Percentiles rank a stretch among this genome's conserved stretches.
These are phyloP conservation scores for Camellia lanceoleosa DNA, from an alignment of 148 eudicot species.

Conservation along the genomic window DNA sequence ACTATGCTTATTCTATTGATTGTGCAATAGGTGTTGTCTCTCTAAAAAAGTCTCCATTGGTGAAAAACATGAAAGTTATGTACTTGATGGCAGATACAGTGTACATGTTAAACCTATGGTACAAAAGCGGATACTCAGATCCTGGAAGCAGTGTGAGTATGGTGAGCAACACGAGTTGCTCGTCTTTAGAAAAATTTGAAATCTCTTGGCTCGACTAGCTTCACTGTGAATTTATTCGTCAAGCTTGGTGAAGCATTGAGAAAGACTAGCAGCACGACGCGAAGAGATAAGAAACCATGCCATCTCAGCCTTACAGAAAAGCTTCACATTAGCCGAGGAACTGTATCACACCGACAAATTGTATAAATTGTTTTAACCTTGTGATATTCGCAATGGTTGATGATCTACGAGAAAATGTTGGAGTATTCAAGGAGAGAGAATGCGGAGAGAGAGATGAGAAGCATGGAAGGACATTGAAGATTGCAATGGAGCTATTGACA, in stretches of 20 bases:
- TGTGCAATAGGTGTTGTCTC: constrained; percentile 83
- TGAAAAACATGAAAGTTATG: constrained; percentile 64
- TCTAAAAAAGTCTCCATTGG: constrained; percentile 63
- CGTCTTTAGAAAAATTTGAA: constrained; percentile 35
- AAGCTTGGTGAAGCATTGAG: constrained; percentile 72
- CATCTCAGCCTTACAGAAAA: constrained; percentile 48
- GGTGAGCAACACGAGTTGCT: constrained; percentile 44
- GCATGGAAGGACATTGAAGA: constrained; percentile 83
- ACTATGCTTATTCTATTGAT: constrained; percentile 62
- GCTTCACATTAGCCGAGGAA: constrained; percentile 63
- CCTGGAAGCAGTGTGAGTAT: constrained; percentile 48
- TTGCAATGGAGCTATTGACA: constrained; percentile 73
- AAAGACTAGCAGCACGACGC: constrained; percentile 76
- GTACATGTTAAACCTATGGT: constrained; percentile 61
- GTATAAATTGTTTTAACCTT: constrained; percentile 57
- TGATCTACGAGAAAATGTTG: constrained; percentile 78
- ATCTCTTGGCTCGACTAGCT: constrained; percentile 24
- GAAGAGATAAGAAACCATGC: constrained; percentile 92
- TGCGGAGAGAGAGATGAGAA: constrained; percentile 82
- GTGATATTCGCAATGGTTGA: constrained; percentile 89
- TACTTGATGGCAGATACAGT: constrained; percentile 77
- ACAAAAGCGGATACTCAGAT: constrained; percentile 51
- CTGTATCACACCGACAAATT: constrained; percentile 57
- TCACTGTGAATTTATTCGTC: constrained; percentile 48
- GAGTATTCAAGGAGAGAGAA: constrained; percentile 81